A percentile compares a stretch with the other conserved stretches of the same genome.
phyloP scores from a whole-genome alignment of 306 rosid genomes.

The Fragaria iinumae region DNA sequence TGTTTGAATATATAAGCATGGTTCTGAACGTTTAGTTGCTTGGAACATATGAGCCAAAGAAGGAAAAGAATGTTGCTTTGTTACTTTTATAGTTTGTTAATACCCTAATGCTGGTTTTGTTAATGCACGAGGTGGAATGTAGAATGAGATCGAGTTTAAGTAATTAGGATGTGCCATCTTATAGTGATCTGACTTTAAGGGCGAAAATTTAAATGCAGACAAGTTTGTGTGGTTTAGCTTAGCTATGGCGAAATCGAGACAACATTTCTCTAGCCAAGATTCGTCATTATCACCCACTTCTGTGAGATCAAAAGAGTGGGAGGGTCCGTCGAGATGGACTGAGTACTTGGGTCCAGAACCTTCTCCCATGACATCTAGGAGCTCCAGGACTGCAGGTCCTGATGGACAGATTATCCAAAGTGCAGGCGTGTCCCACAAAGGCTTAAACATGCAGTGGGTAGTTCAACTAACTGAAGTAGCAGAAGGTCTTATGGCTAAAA shows the following conservation, averaged over 20 bases:
- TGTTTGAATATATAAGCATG: background rate
- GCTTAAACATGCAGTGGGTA: slow-evolving; percentile 88
- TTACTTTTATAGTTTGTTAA: background rate
- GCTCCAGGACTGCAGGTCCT: slow-evolving; percentile 55
- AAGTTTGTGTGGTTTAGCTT: slow-evolving; percentile 14
- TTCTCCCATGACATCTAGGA: slow-evolving; percentile 65
- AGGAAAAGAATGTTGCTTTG: background rate
- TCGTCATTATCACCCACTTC: slow-evolving; percentile 73
- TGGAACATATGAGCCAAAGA: background rate
- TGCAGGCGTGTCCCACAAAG: slow-evolving; percentile 60
- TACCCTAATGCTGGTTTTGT: too few species aligned
- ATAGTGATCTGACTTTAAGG: slow-evolving; percentile 26
- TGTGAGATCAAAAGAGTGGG: slow-evolving; percentile 73
- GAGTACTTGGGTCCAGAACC: slow-evolving; percentile 79
- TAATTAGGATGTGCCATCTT: background rate
- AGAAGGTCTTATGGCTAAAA: slow-evolving; percentile 97
- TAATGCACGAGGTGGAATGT: background rate
- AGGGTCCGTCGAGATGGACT: slow-evolving; percentile 90
- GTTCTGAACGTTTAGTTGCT: background rate
- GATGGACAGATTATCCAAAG: slow-evolving; percentile 67
- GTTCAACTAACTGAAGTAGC: slow-evolving; percentile 89
- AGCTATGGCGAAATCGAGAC: slow-evolving; percentile 72
- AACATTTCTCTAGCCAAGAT: slow-evolving; percentile 61
- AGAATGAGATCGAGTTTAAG: slow-evolving; percentile 10
- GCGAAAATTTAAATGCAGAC: slow-evolving; percentile 37